A percentile compares a stretch with the other conserved stretches of the same genome.
phyloP scores from a whole-genome alignment of 305 asterid genomes.

The Stenogyne calaminthoides region DNA sequence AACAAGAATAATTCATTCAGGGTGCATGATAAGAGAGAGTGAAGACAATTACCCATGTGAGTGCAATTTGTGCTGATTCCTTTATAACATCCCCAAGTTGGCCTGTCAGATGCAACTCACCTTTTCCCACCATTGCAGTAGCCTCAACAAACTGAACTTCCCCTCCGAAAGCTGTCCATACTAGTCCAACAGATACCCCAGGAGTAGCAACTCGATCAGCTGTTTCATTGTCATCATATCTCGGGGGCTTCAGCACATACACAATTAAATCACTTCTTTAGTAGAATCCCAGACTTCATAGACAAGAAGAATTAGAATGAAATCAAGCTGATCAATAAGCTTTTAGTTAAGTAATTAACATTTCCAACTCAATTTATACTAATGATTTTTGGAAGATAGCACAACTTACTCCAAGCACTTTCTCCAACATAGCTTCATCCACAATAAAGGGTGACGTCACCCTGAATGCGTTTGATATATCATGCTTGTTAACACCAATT shows the following conservation, averaged over 20 bases:
- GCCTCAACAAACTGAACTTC: conserved; percentile 99
- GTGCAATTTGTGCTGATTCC: conserved; percentile 98
- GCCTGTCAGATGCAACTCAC: conserved; percentile 97
- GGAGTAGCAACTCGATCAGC: conserved; percentile 92
- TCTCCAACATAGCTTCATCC: conserved; percentile 95
- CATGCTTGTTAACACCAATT: conserved; percentile 81
- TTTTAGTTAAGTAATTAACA: conserved; percentile 15
- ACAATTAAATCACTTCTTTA: conserved; percentile 27
- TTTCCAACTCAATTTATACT: conserved; percentile 22
- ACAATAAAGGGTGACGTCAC: conserved; percentile 67
- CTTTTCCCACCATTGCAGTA: conserved; percentile 89
- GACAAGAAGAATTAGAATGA: conserved; percentile 13
- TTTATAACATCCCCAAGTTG: conserved; percentile 98
- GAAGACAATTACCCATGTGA: conserved; percentile 84
- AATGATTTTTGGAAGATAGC: conserved; percentile 18
- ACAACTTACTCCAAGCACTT: conserved; percentile 93
- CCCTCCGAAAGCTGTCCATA: conserved; percentile 96
- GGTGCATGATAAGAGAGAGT: conserved; percentile 15
- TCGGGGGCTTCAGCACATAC: conserved; percentile 70
- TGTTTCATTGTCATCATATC: conserved; percentile 86
- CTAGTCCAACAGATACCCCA: conserved; percentile 95
- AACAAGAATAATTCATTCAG: conserved; percentile 3
- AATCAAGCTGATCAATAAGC: conserved; percentile 28
- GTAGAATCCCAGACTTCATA: not conserved
- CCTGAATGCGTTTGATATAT: conserved; percentile 73